Percentiles rank a stretch among this genome's conserved stretches.
Conservation (phyloP, 129 eudicot genomes). For the Arctium lappa region DNA sequence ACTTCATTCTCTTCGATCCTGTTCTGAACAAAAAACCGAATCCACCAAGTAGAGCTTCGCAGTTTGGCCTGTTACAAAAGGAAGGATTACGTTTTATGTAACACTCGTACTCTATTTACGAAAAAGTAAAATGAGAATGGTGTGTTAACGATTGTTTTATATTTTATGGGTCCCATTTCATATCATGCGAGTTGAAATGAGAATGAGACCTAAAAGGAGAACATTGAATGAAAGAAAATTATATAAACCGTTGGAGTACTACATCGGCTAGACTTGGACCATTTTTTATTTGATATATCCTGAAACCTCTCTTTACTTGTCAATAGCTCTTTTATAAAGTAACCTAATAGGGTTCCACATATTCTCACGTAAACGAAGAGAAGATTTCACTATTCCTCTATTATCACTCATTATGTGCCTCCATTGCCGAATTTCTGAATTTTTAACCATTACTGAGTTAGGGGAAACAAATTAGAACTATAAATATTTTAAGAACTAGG, state of each 20-base stretch:
- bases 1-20: constrained; percentile 70
- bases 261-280: background rate
- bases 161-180: background rate
- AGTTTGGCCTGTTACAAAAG: constrained; percentile 47
- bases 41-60: constrained; percentile 75
- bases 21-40: constrained; percentile 52
- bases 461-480: too few species aligned
- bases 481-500: too few species aligned
- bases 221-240: background rate
- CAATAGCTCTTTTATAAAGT: too few species aligned
- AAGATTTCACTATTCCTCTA: too few species aligned
- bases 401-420: too few species aligned
- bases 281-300: too few species aligned
- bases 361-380: too few species aligned
- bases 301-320: too few species aligned
- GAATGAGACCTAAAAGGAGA: background rate
- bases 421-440: too few species aligned
- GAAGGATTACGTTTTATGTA: background rate
- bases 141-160: background rate
- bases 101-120: background rate
- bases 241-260: background rate
- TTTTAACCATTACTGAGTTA: too few species aligned
- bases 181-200: background rate
- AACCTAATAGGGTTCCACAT: too few species aligned
- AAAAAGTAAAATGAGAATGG: background rate